Conservation (phyloP, 1,284 basidiomycete genomes). For the Apiotrichum gamsii region DNA sequence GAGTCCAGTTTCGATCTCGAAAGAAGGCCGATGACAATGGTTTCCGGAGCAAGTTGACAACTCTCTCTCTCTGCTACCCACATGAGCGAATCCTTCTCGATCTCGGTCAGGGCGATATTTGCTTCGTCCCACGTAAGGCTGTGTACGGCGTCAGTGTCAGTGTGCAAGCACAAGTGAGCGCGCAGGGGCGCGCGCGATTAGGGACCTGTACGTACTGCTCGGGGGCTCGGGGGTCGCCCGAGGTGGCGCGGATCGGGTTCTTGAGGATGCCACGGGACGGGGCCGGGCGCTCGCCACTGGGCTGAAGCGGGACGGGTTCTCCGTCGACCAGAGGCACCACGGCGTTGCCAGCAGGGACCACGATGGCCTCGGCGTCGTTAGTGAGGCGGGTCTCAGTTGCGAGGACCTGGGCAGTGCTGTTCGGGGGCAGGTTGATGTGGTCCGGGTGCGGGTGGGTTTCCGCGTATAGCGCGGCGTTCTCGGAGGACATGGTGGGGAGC, state of each 20-base stretch:
- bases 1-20: too few relatives aligned
- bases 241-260: conserved; percentile 27
- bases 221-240: background rate
- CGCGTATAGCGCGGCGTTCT: conserved; percentile 18
- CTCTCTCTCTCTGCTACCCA: conserved; percentile 16
- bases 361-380: background rate
- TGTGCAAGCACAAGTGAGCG: too few relatives aligned
- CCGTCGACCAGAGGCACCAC: conserved; percentile 6
- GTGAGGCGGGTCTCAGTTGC: background rate
- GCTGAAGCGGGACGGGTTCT: conserved; percentile 11
- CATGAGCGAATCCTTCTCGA: conserved; percentile 88
- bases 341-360: background rate
- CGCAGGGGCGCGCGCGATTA: background rate
- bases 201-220: conserved; percentile 9
- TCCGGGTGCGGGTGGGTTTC: conserved; percentile 31
- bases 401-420: too few relatives aligned
- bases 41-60: too few relatives aligned
- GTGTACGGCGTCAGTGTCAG: conserved; percentile 5
- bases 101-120: conserved; percentile 81
- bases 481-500: conserved; percentile 13
- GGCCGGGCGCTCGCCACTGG: conserved; percentile 27
- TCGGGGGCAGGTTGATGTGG: background rate
- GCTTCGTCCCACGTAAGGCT: conserved; percentile 86
- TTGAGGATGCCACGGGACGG: conserved; percentile 44
- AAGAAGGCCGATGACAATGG: too few relatives aligned